Base-by-base conservation (phyloP, 345 rosid species). In the Euphorbia tirucalli region DNA sequence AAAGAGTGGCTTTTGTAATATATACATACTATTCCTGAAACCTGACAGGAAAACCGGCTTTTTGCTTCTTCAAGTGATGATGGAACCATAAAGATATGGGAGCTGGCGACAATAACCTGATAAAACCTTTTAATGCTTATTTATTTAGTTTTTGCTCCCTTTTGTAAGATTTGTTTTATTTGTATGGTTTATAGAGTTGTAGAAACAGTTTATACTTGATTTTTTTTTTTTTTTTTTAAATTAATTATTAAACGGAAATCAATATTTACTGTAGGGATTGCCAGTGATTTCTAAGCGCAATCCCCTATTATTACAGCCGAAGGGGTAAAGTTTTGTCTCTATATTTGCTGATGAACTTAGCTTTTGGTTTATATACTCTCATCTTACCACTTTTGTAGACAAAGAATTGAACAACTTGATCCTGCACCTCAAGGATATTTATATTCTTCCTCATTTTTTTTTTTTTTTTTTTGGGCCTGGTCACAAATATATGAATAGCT, bases 1-100 rank as follows among this genome's bases (percentile, higher is more conserved):
- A n/a, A n/a, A n/a, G n/a, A n/a, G n/a, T n/a, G n/a, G n/a, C n/a
- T n/a, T n/a, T n/a, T n/a, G n/a, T n/a, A n/a, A n/a, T n/a, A n/a
- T n/a, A n/a, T n/a, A n/a, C n/a, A n/a, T n/a, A n/a, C n/a, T 56
- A 30, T 69, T 54, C 39, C 71, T 62, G 66, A 50, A 22, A 54
- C 21, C 70, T 71, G 35, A 25, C 88, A 90, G 90, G 90, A 78
- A 55, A 80, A 61, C 44, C 83, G 82, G 49, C 78, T 90, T 24
- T 87, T 94, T 75, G 97, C 97, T 13, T 94, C 97, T 41, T 85
- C 88, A 1, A 86, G 98, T 59, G 98, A 94, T 71, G 97, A 94
- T 71, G 93, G 89, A 64, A 83, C 73, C 2, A 84, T 89, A 76
- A 89, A 87, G 87, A 79, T 93, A 49, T 91, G 98, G 97, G 83